phyloP scores from a whole-genome alignment of 179 eudicot species.

The Pouteria campechiana region DNA sequence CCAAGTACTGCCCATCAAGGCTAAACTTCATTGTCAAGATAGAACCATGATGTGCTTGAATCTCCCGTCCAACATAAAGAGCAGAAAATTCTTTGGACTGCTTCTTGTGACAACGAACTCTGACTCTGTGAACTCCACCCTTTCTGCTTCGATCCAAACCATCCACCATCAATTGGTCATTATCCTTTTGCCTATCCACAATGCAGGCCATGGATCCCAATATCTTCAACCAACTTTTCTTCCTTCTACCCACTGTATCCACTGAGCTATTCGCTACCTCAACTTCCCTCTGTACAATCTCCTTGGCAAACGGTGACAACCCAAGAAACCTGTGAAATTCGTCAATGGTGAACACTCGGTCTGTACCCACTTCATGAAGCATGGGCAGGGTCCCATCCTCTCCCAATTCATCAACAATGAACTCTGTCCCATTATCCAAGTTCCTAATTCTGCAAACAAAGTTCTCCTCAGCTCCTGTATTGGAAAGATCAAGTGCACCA shows the following conservation, averaged over 20 bases:
- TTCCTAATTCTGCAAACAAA: constrained; percentile 15
- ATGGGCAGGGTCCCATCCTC: constrained; percentile 1
- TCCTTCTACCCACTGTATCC: constrained; percentile 23
- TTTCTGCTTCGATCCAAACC: constrained; percentile 14
- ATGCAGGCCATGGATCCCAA: constrained; percentile 45
- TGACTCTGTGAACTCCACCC: constrained; percentile 42
- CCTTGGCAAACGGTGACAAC: constrained; percentile 21
- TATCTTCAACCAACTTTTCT: constrained; percentile 45
- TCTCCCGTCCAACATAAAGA: constrained; percentile 60
- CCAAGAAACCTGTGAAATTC: constrained; percentile 12
- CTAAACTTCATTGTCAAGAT: constrained; percentile 86
- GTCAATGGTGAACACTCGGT: constrained; percentile 2
- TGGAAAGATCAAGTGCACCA: constrained; percentile 16
- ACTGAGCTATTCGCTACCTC: constrained; percentile 8
- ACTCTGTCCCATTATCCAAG: constrained; percentile 10
- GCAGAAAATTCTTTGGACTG: constrained; percentile 68
- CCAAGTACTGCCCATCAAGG: constrained; percentile 62
- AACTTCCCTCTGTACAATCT: constrained; percentile 7
- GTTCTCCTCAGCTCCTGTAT: constrained; percentile 9
- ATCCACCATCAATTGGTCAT: constrained; percentile 3
- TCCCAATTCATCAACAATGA: constrained; percentile 12
- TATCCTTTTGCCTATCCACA: constrained; percentile 19
- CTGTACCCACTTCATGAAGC: constrained; percentile 8
- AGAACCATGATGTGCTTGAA: constrained; percentile 76
- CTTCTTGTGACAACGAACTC: constrained; percentile 45